Conservation (phyloP, 805 yeast species). For the Wickerhamomyces mucosus region DNA sequence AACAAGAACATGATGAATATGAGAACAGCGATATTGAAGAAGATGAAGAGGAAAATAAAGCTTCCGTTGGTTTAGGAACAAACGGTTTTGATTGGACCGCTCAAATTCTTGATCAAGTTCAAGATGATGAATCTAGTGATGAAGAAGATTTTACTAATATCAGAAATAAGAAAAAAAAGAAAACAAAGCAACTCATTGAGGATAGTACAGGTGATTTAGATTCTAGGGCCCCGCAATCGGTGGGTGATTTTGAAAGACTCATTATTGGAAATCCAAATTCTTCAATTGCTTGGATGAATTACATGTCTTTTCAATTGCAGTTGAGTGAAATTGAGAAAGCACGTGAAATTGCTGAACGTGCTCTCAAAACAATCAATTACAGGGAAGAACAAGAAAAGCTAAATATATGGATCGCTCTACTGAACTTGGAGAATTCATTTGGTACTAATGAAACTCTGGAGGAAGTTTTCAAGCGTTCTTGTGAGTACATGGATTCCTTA, state of each 20-base stretch:
- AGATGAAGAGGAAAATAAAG: constrained; percentile 14
- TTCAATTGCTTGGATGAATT: constrained; percentile 93
- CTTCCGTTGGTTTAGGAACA: constrained; percentile 56
- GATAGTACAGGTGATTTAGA: constrained; percentile 82
- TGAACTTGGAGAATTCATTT: constrained; percentile 89
- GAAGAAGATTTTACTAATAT: constrained; percentile 38
- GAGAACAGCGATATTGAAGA: constrained; percentile 23
- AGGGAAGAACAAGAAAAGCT: constrained; percentile 89
- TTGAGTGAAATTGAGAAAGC: constrained; percentile 92
- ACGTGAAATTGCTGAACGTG: constrained; percentile 86
- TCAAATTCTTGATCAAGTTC: constrained; percentile 73
- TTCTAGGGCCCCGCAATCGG: constrained; percentile 85
- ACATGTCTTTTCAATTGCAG: constrained; percentile 95
- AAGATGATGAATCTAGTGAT: constrained; percentile 41
- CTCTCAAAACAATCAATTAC: constrained; percentile 79
- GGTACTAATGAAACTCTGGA: constrained; percentile 81
- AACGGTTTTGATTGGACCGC: constrained; percentile 97
- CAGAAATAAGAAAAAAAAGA: constrained; percentile 38
- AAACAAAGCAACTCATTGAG: constrained; percentile 35
- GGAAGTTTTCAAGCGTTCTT: constrained; percentile 71
- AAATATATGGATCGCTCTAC: constrained; percentile 92
- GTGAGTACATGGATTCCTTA: constrained; percentile 86
- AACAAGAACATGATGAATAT: too few species aligned
- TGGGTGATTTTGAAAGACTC: constrained; percentile 83
- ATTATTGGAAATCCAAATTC: constrained; percentile 89